A percentile compares a stretch with the other conserved stretches of the same genome.
phyloP scores from a whole-genome alignment of 2,329 filamentous ascomycete species.

The Trichoderma simmonsii region DNA sequence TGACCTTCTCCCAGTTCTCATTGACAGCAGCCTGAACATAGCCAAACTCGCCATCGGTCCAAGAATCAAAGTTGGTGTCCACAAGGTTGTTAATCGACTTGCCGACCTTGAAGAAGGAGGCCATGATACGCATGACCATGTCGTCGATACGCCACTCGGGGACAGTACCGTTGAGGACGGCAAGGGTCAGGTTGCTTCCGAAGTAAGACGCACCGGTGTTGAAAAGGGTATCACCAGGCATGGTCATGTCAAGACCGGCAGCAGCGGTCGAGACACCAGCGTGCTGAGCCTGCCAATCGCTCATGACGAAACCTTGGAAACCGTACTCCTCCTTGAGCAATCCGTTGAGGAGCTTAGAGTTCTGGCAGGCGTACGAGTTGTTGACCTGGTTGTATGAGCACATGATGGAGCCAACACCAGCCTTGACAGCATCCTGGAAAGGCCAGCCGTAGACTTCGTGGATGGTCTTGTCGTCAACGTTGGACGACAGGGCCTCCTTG shows the following conservation, averaged over 20 bases:
- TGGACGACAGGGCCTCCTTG: constrained; percentile 56
- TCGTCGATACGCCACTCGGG: constrained; percentile 87
- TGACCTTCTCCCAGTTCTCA: constrained; percentile 64
- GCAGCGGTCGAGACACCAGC: constrained; percentile 62
- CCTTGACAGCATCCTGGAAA: constrained; percentile 68
- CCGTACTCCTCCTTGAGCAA: constrained; percentile 76
- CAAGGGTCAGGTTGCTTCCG: constrained; percentile 84
- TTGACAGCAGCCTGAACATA: constrained; percentile 62
- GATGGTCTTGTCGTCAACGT: constrained; percentile 69
- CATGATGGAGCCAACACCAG: constrained; percentile 63
- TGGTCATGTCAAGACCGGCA: constrained; percentile 81
- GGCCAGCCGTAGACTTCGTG: constrained; percentile 79
- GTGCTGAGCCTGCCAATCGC: constrained; percentile 78
- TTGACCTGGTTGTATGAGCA: constrained; percentile 76
- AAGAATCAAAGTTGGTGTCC: constrained; percentile 81
- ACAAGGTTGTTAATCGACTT: constrained; percentile 45
- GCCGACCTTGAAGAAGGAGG: constrained; percentile 65
- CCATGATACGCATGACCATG: constrained; percentile 82
- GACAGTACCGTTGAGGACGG: constrained; percentile 83
- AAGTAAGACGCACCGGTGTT: constrained; percentile 71
- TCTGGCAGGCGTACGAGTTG: constrained; percentile 77
- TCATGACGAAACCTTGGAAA: constrained; percentile 77
- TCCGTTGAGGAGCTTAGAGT: constrained; percentile 71
- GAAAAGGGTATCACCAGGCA: constrained; percentile 81
- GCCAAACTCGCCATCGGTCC: constrained; percentile 74